Conservation (phyloP, 1,284 basidiomycete genomes). For the Pulveroboletus sp. region DNA sequence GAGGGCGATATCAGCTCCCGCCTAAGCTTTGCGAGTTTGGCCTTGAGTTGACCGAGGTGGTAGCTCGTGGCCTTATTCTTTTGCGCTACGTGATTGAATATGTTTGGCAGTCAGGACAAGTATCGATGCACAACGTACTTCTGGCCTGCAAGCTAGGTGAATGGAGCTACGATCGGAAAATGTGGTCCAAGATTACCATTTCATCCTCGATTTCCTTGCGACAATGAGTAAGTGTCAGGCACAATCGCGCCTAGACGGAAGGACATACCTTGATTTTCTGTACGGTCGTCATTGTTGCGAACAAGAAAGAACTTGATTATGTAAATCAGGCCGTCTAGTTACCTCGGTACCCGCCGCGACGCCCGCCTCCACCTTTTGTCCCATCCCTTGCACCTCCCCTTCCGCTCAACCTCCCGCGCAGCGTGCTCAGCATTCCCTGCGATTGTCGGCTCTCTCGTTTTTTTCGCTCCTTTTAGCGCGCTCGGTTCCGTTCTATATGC, state of each 20-base stretch:
- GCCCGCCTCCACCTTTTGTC: too few relatives aligned
- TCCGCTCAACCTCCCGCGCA: not conserved
- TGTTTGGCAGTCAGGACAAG: slow-evolving; percentile 11
- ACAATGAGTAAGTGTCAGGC: slow-evolving; percentile 15
- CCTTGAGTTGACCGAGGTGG: slow-evolving; percentile 96
- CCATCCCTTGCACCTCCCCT: not conserved
- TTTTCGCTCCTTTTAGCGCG: slow-evolving; percentile 38
- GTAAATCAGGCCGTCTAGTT: slow-evolving; percentile 13
- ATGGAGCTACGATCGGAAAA: slow-evolving; percentile 17
- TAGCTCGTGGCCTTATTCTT: slow-evolving; percentile 98
- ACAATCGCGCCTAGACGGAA: slow-evolving; percentile 17
- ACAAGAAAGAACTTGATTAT: slow-evolving; percentile 14
- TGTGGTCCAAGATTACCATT: slow-evolving; percentile 62
- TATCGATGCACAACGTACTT: slow-evolving; percentile 45
- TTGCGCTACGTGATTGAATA: slow-evolving; percentile 60
- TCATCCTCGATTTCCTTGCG: slow-evolving; percentile 91
- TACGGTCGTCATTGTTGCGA: slow-evolving; percentile 73
- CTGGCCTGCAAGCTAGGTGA: slow-evolving; percentile 46
- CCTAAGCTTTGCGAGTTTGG: slow-evolving; percentile 96
- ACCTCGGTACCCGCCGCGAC: too few relatives aligned
- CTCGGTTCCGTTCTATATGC: slow-evolving; percentile 43
- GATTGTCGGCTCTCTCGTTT: slow-evolving; percentile 25
- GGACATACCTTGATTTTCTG: slow-evolving; percentile 82
- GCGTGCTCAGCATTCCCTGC: not conserved
- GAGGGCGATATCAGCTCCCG: slow-evolving; percentile 89